Percentiles rank a stretch among this genome's conserved stretches.
phyloP scores from a whole-genome alignment of 2,329 filamentous ascomycete species.

The Dothideomycetes sp. region DNA sequence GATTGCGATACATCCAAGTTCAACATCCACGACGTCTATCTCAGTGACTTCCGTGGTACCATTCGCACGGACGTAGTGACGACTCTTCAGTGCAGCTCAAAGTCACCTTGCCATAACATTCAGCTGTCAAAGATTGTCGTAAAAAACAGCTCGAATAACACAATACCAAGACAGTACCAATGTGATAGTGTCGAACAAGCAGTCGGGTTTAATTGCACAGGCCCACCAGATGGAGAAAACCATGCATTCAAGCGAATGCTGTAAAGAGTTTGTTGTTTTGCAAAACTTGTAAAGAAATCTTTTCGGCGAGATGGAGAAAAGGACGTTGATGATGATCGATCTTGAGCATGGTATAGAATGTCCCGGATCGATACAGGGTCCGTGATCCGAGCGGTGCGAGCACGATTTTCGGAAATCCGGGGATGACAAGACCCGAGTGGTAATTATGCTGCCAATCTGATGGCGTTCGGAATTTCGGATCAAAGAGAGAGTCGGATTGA shows the following conservation, averaged over 20 bases:
- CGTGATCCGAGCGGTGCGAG: no score
- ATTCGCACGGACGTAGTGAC: slow-evolving; percentile 17
- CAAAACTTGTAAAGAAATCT: neutral
- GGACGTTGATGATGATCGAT: neutral
- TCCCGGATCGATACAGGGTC: no score
- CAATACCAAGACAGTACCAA: slow-evolving; percentile 18
- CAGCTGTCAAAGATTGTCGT: slow-evolving; percentile 17
- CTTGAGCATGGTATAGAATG: no score
- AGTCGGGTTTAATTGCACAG: slow-evolving; percentile 21
- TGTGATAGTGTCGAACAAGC: slow-evolving; percentile 20
- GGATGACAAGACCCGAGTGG: no score
- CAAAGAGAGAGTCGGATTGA: no score
- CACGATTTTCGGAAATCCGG: no score
- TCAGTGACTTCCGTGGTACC: slow-evolving; percentile 24
- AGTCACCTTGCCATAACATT: slow-evolving; percentile 22
- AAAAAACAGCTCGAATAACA: slow-evolving; percentile 15
- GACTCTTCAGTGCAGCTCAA: slow-evolving; percentile 23
- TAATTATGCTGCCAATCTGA: no score
- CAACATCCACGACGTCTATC: slow-evolving; percentile 27
- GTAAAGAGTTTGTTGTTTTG: neutral
- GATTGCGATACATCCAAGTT: slow-evolving; percentile 28
- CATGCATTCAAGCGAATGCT: neutral
- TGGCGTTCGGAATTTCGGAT: no score
- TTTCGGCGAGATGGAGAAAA: neutral
- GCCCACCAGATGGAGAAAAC: slow-evolving; percentile 6